A percentile compares a stretch with the other conserved stretches of the same genome.
Conservation (phyloP, 257 asterid species). For the Rhazya stricta region DNA sequence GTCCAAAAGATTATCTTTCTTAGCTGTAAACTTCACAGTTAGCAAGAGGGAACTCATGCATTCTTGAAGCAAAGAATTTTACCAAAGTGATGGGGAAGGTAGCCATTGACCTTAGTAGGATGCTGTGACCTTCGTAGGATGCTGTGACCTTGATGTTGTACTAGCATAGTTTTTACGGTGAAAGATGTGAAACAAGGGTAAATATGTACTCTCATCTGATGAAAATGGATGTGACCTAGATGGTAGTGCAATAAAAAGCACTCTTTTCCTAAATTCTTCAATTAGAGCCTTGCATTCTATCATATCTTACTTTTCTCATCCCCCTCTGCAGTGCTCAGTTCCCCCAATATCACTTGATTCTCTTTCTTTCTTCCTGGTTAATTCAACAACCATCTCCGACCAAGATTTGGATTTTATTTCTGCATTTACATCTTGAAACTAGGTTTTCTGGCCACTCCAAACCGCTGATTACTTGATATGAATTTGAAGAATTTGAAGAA, state of each 20-base stretch:
- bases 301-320: not conserved
- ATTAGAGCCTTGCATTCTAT: not conserved
- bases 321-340: not conserved
- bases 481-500: not conserved
- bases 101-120: not conserved
- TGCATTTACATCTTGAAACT: too few relatives aligned
- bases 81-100: not conserved
- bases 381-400: not conserved
- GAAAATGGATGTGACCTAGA: not conserved
- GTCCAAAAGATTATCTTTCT: slow-evolving; percentile 1
- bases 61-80: not conserved
- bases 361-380: not conserved
- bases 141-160: not conserved
- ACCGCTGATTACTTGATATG: not conserved
- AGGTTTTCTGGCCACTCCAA: slow-evolving; percentile 5
- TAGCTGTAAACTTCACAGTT: not conserved
- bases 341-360: not conserved
- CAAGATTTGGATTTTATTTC: not conserved
- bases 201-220: slow-evolving; percentile 1
- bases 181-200: not conserved
- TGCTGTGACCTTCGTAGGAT: not conserved
- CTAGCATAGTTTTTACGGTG: not conserved
- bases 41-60: not conserved
- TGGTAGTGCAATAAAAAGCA: not conserved
- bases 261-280: not conserved